These are phyloP conservation scores for Oryza punctata DNA, from an alignment of 176 grass and related monocot species.

Conservation along the genomic window DNA sequence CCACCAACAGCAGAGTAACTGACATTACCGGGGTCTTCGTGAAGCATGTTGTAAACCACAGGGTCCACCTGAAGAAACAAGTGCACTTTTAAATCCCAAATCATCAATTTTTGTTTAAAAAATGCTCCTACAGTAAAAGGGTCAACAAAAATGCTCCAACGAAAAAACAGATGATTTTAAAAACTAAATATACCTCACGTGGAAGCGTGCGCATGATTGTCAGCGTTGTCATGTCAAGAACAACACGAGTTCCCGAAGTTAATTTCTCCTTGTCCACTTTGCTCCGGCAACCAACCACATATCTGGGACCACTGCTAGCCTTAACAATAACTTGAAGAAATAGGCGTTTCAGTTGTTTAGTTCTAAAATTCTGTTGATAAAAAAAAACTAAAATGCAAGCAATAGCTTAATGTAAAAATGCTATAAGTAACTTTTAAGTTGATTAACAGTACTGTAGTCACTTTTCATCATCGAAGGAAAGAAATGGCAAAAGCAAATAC, in stretches of 20 bases:
- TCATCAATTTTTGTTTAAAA: neutral
- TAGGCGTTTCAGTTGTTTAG: conserved; percentile 24
- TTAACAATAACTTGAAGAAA: conserved; percentile 87
- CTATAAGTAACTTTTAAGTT: neutral
- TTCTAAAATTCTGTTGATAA: conserved; percentile 12
- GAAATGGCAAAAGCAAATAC: neutral
- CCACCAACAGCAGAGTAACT: conserved; percentile 99
- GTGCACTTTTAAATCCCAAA: neutral
- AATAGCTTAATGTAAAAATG: neutral
- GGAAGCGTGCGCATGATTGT: conserved; percentile 99
- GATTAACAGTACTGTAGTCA: neutral
- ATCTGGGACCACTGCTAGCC: conserved; percentile 96
- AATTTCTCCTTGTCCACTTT: conserved; percentile 99
- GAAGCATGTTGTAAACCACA: conserved; percentile 99
- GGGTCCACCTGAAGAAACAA: conserved; percentile 79
- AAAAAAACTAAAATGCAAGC: neutral
- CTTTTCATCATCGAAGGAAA: neutral
- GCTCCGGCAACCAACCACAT: conserved; percentile 96
- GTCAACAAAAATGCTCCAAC: conserved; percentile 4
- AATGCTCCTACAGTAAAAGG: neutral
- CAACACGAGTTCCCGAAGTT: conserved; percentile 93
- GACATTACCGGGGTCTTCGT: conserved; percentile 98
- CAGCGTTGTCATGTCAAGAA: conserved; percentile 99
- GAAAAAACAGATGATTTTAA: conserved; percentile 3
- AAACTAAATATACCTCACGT: conserved; percentile 61